Evolutionary conservation across 208 protist species (phyloP).

Genomic region (Jaenimonas drosophilae): DNA sequence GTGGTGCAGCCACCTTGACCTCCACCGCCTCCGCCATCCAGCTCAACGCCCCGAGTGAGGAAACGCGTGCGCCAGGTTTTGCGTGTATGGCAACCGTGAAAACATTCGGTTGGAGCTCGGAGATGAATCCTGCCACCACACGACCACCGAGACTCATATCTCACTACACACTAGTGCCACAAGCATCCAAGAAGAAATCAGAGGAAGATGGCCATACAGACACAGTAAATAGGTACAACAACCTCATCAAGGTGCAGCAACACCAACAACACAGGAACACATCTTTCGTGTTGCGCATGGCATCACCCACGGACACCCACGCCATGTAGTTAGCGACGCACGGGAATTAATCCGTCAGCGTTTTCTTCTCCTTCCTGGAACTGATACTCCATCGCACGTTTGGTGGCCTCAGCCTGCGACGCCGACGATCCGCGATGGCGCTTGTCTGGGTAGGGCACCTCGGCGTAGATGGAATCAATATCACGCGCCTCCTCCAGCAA

Average conservation of each 20-base stretch:
- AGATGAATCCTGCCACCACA: slow-evolving; percentile 44
- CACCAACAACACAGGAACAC: background rate
- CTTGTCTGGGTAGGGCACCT: slow-evolving; percentile 57
- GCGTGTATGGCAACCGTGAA: slow-evolving; percentile 50
- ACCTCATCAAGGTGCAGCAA: slow-evolving; percentile 1
- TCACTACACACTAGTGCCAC: slow-evolving; percentile 2
- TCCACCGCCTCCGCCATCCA: slow-evolving; percentile 22
- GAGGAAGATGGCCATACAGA: slow-evolving; percentile 3
- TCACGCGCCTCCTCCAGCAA: slow-evolving; percentile 77
- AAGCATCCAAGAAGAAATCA: slow-evolving; percentile 2
- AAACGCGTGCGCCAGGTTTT: slow-evolving; percentile 60
- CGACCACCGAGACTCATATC: slow-evolving; percentile 7
- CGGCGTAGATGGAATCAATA: slow-evolving; percentile 69
- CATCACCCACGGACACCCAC: slow-evolving; percentile 11
- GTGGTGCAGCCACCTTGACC: slow-evolving; percentile 53
- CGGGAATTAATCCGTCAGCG: slow-evolving; percentile 58
- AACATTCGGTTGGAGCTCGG: slow-evolving; percentile 18
- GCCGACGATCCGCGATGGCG: slow-evolving; percentile 8
- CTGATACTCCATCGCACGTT: slow-evolving; percentile 37
- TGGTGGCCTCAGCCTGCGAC: slow-evolving; percentile 11
- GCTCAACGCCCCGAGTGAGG: slow-evolving; percentile 20
- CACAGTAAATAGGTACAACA: background rate
- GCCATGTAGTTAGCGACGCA: slow-evolving; percentile 30
- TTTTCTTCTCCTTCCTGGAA: slow-evolving; percentile 69
- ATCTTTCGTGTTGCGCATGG: slow-evolving; percentile 1